These are phyloP conservation scores for Cryptomeria japonica DNA, from an alignment of 75 land plant genomes.

Conservation along the genomic window DNA sequence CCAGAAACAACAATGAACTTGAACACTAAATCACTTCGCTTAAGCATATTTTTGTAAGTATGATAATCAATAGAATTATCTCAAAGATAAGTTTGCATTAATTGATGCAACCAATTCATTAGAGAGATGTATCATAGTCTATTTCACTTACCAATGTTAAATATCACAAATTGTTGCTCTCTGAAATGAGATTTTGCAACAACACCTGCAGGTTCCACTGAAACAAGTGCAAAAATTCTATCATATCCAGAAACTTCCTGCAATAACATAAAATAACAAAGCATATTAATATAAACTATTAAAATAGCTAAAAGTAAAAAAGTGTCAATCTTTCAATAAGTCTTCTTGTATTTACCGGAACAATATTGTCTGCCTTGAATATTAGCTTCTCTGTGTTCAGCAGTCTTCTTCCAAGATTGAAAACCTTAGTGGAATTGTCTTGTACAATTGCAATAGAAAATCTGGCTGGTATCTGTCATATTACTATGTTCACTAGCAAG, in stretches of 20 bases:
- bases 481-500: background rate
- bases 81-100: background rate
- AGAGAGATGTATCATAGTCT: background rate
- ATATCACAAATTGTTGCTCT: constrained; percentile 70
- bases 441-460: constrained; percentile 53
- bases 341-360: constrained; percentile 6
- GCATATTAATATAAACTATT: background rate
- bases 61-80: background rate
- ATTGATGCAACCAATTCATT: background rate
- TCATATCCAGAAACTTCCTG: constrained; percentile 16
- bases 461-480: constrained; percentile 69
- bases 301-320: background rate
- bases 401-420: constrained; percentile 47
- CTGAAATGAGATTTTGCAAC: constrained; percentile 52
- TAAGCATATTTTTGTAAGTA: background rate
- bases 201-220: constrained; percentile 73
- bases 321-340: background rate
- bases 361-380: constrained; percentile 41
- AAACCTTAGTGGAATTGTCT: constrained; percentile 19
- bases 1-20: background rate
- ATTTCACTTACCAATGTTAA: constrained; percentile 66
- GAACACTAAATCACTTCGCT: background rate
- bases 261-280: constrained; percentile 1
- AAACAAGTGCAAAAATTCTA: constrained; percentile 40
- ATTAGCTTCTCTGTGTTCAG: constrained; percentile 80